Conservation (phyloP, 2,329 filamentous ascomycete species). For the Penicillium sp. region DNA sequence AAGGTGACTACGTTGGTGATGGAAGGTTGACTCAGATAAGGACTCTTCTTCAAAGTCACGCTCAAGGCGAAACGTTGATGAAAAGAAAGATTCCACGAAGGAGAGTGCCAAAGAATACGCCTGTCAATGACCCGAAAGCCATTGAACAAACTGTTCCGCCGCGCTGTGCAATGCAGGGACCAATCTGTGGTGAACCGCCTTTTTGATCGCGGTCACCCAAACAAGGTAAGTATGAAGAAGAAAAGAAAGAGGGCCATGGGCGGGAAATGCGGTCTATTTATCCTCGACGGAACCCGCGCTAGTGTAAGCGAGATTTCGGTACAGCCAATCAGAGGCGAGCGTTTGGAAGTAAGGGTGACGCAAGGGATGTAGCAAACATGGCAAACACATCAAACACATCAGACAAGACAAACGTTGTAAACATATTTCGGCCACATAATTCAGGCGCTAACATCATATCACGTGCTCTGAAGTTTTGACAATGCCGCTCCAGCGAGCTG, state of each 20-base stretch:
- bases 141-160: conserved; percentile 53
- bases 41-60: conserved; percentile 38
- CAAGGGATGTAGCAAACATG: neutral
- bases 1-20: neutral
- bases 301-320: conserved; percentile 32
- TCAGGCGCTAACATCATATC: conserved; percentile 4
- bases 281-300: conserved; percentile 22
- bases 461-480: conserved; percentile 41
- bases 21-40: neutral
- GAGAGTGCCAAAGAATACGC: conserved; percentile 43
- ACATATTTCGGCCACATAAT: conserved; percentile 8
- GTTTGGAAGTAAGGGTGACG: neutral
- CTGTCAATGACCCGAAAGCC: conserved; percentile 47
- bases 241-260: conserved; percentile 38
- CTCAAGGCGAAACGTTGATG: conserved; percentile 34
- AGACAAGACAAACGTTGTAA: neutral
- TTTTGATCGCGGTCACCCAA: conserved; percentile 51
- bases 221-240: conserved; percentile 57
- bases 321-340: conserved; percentile 14
- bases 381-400: neutral
- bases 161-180: conserved; percentile 62
- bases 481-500: conserved; percentile 13
- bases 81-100: conserved; percentile 33
- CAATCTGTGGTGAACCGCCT: conserved; percentile 47
- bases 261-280: conserved; percentile 30